Evolutionary conservation across 768 basidiomycete species (phyloP).

Genomic region (Kwoniella pini): DNA sequence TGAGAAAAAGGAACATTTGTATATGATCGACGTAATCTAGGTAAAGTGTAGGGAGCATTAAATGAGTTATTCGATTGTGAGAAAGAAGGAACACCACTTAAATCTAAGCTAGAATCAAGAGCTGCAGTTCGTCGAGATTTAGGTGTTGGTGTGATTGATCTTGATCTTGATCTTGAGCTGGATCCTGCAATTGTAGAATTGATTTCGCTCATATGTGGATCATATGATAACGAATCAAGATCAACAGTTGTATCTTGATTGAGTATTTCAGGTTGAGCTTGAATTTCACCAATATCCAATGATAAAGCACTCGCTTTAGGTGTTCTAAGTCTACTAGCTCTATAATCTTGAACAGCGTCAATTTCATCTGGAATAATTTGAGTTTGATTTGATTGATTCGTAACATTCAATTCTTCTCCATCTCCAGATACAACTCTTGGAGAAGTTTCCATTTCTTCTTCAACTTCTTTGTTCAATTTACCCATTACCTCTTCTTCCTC

Average conservation of each 20-base stretch:
- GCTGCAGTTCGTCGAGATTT: background rate
- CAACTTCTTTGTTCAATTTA: slow-evolving; percentile 15
- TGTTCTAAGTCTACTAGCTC: background rate
- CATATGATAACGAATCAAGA: slow-evolving; percentile 15
- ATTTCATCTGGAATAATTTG: slow-evolving; percentile 12
- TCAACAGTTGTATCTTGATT: slow-evolving; percentile 14
- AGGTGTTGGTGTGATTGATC: slow-evolving; percentile 16
- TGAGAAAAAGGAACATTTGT: slow-evolving; percentile 1
- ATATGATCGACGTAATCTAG: slow-evolving; percentile 11
- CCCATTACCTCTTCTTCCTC: slow-evolving; percentile 27
- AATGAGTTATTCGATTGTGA: background rate
- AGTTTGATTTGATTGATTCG: background rate
- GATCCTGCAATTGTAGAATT: background rate
- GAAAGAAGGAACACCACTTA: slow-evolving; percentile 7
- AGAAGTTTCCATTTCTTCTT: slow-evolving; percentile 15
- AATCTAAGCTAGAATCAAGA: background rate
- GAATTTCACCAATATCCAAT: slow-evolving; percentile 7
- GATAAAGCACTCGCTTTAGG: slow-evolving; percentile 6
- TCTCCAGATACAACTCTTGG: slow-evolving; percentile 14
- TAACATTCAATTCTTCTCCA: slow-evolving; percentile 10
- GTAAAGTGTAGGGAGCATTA: slow-evolving; percentile 4
- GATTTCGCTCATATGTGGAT: background rate
- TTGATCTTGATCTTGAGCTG: background rate
- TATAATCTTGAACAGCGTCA: slow-evolving; percentile 7
- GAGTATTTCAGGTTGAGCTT: background rate